Percentiles rank a stretch among this genome's conserved stretches.
Conservation (phyloP, 331 rosid genomes). For the Ulmus americana region DNA sequence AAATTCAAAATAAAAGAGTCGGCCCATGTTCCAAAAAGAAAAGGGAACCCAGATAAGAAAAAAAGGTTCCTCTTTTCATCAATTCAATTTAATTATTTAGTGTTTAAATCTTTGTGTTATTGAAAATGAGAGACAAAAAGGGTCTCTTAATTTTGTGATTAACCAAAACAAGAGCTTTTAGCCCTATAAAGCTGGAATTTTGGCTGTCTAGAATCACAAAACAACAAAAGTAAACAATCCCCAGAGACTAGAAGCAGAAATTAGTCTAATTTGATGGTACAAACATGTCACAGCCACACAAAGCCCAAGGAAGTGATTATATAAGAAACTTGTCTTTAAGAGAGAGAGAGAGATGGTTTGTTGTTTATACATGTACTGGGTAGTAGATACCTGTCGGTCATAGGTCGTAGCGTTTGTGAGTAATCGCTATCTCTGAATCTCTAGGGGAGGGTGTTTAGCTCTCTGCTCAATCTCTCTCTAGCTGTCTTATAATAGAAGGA, state of each 20-base stretch:
- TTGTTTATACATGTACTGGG: slow-evolving; percentile 26
- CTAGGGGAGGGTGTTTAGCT: slow-evolving; percentile 16
- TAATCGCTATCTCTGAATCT: slow-evolving; percentile 46
- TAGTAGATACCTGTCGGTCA: slow-evolving; percentile 28
- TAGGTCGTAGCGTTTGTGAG: slow-evolving; percentile 28
- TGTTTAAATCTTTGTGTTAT: too few species aligned
- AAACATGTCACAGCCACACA: slow-evolving; percentile 26
- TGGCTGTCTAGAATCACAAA: not conserved
- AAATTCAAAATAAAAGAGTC: slow-evolving; percentile 21
- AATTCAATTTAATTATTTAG: too few species aligned
- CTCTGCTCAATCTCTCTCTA: slow-evolving; percentile 1
- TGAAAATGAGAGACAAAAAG: too few species aligned
- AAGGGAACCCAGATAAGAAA: not conserved
- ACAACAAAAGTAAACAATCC: slow-evolving; percentile 10
- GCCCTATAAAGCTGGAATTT: slow-evolving; percentile 12
- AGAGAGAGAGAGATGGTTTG: slow-evolving; percentile 21
- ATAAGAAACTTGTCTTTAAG: slow-evolving; percentile 6
- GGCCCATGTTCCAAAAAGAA: slow-evolving; percentile 10
- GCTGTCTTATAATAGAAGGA: not conserved
- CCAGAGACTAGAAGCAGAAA: slow-evolving; percentile 16
- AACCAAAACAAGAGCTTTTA: not conserved
- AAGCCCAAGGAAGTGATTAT: slow-evolving; percentile 28
- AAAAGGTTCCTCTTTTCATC: too few species aligned
- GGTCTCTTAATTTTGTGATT: too few species aligned
- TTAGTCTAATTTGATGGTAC: slow-evolving; percentile 18